Percentiles rank a stretch among this genome's conserved stretches.
These are phyloP conservation scores for Cyberlindnera mrakii DNA, from an alignment of 805 yeast species.

Conservation along the genomic window DNA sequence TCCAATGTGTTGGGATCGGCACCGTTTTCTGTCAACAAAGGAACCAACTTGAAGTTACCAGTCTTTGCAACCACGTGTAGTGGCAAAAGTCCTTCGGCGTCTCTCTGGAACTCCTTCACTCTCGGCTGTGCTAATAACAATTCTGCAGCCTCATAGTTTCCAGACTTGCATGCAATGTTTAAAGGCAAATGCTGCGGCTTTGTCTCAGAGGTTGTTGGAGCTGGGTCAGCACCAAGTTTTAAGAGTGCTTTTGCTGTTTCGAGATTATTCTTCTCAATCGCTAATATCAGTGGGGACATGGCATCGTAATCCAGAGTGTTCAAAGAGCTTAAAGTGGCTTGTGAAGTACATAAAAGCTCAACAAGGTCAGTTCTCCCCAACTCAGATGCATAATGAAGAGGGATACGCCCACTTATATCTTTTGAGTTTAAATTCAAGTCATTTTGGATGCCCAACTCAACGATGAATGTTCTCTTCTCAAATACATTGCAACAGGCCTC, in stretches of 20 bases:
- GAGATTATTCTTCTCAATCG: conserved; percentile 65
- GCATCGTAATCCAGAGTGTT: conserved; percentile 61
- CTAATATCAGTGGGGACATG: conserved; percentile 74
- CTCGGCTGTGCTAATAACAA: conserved; percentile 27
- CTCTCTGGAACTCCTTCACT: conserved; percentile 39
- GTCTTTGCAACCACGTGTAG: conserved; percentile 83
- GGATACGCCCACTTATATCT: conserved; percentile 71
- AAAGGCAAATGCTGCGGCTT: conserved; percentile 68
- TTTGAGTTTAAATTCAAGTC: conserved; percentile 29
- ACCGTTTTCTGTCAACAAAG: conserved; percentile 63
- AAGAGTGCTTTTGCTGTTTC: conserved; percentile 46
- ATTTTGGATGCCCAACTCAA: conserved; percentile 19
- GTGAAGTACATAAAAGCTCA: conserved; percentile 28
- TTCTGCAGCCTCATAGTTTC: conserved; percentile 65
- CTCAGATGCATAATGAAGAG: conserved; percentile 82
- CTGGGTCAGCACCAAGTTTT: conserved; percentile 40
- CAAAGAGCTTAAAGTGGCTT: conserved; percentile 22
- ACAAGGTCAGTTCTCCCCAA: conserved; percentile 42
- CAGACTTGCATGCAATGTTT: conserved; percentile 83
- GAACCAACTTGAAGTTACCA: conserved; percentile 67
- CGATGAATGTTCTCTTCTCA: conserved; percentile 19
- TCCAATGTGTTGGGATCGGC: conserved; percentile 75
- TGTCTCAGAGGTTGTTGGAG: conserved; percentile 40
- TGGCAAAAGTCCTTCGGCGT: conserved; percentile 87
- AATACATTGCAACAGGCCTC: conserved; percentile 37